Evolutionary conservation across 1,139 yeast genomes (phyloP).

Genomic region (Taiozyma sp.): DNA sequence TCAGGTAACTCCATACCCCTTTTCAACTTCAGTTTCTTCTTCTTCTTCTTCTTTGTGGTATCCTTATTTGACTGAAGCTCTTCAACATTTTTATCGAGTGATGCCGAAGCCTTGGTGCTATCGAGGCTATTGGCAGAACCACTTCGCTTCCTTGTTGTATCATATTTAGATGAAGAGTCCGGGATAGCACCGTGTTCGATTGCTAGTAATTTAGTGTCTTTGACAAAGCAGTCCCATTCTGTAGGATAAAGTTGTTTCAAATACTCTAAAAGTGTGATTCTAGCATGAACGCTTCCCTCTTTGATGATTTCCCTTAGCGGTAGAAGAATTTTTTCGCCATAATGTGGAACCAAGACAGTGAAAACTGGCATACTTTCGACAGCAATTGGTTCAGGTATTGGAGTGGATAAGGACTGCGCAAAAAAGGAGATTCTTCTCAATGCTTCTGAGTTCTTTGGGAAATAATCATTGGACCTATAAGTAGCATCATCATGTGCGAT

Average conservation of each 20-base stretch:
- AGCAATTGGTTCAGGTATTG: conserved; percentile 69
- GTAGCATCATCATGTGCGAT: conserved; percentile 72
- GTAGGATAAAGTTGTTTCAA: conserved; percentile 60
- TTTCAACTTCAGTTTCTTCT: background rate
- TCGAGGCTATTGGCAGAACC: conserved; percentile 3
- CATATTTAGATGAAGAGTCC: conserved; percentile 14
- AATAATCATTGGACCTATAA: conserved; percentile 58
- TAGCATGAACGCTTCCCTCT: conserved; percentile 53
- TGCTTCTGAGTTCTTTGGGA: conserved; percentile 69
- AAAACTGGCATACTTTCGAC: conserved; percentile 77
- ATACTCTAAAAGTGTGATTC: conserved; percentile 69
- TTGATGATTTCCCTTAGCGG: conserved; percentile 63
- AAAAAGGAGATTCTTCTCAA: conserved; percentile 79
- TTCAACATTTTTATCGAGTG: background rate
- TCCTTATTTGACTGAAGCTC: background rate
- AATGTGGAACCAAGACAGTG: conserved; percentile 85
- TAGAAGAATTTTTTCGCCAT: conserved; percentile 67
- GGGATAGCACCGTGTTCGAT: conserved; percentile 24
- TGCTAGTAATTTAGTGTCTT: conserved; percentile 48
- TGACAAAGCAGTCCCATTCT: conserved; percentile 79
- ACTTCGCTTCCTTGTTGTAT: conserved; percentile 13
- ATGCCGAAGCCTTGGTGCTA: background rate
- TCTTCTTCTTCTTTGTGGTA: background rate
- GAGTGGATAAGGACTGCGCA: conserved; percentile 81
- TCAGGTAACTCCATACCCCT: background rate